Evolutionary conservation across 805 yeast genomes (phyloP).

Genomic region (Lachancea fermentati): DNA sequence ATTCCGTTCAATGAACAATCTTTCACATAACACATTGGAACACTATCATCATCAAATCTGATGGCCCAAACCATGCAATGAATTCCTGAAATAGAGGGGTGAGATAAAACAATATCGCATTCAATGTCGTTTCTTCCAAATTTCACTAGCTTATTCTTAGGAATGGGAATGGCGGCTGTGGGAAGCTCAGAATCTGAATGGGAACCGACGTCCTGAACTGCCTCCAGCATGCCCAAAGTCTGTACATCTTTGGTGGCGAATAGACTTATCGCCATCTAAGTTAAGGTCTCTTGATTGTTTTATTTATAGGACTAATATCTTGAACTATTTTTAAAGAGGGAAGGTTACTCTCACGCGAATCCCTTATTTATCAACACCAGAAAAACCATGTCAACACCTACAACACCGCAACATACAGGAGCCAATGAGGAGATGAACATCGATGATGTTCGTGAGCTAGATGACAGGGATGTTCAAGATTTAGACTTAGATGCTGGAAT

Average conservation of each 20-base stretch:
- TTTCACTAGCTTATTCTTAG: conserved; percentile 33
- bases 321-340: no score
- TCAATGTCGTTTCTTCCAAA: conserved; percentile 40
- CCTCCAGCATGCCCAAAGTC: conserved; percentile 20
- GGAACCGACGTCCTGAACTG: conserved; percentile 5
- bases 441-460: conserved; percentile 22
- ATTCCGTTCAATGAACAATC: conserved; percentile 51
- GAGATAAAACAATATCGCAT: conserved; percentile 31
- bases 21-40: conserved; percentile 44
- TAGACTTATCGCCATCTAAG: background rate
- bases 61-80: conserved; percentile 48
- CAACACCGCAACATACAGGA: conserved; percentile 28
- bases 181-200: conserved; percentile 1
- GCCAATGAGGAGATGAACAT: conserved; percentile 25
- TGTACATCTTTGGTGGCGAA: background rate
- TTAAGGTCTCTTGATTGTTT: background rate
- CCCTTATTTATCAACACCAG: background rate
- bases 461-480: conserved; percentile 26
- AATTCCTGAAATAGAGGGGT: conserved; percentile 38
- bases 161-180: conserved; percentile 18
- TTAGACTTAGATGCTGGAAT: conserved; percentile 17
- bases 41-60: conserved; percentile 43
- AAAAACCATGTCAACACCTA: conserved; percentile 22
- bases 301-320: no score
- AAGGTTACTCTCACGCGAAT: no score